These are phyloP conservation scores for Fusarium sp. DNA, from an alignment of 2,329 filamentous ascomycete species.

Conservation along the genomic window DNA sequence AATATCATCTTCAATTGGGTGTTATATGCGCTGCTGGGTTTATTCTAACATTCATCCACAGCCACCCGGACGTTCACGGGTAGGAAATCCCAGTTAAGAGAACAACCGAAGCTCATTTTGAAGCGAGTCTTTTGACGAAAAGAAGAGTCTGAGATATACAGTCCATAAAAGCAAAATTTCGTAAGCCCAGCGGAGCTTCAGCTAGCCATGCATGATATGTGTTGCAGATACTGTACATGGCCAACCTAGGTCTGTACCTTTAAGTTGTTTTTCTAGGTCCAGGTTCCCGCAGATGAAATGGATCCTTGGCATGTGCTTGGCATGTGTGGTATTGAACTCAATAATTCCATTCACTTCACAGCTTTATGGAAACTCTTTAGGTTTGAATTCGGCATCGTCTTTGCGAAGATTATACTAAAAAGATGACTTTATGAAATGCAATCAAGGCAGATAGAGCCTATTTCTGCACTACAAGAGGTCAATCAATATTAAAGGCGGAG, in stretches of 20 bases:
- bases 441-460: constrained; percentile 1
- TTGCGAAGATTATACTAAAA: neutral
- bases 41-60: neutral
- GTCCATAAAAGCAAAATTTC: neutral
- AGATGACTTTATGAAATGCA: neutral
- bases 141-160: neutral
- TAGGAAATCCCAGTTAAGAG: neutral
- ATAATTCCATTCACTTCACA: constrained; percentile 32
- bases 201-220: constrained; percentile 32
- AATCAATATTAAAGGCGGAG: constrained; percentile 1
- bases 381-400: neutral
- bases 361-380: constrained; percentile 4
- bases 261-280: constrained; percentile 1
- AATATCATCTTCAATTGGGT: constrained; percentile 4
- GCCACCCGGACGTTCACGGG: constrained; percentile 15
- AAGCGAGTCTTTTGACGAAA: neutral
- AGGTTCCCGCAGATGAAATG: constrained; percentile 11
- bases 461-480: neutral
- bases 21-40: constrained; percentile 3
- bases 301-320: constrained; percentile 33
- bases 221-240: constrained; percentile 5
- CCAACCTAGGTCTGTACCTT: constrained; percentile 12
- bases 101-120: neutral
- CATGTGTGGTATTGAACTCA: constrained; percentile 21
- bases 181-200: constrained; percentile 14